These are phyloP conservation scores for Hibiscus tridactylites DNA, from an alignment of 345 rosid genomes.

Conservation along the genomic window DNA sequence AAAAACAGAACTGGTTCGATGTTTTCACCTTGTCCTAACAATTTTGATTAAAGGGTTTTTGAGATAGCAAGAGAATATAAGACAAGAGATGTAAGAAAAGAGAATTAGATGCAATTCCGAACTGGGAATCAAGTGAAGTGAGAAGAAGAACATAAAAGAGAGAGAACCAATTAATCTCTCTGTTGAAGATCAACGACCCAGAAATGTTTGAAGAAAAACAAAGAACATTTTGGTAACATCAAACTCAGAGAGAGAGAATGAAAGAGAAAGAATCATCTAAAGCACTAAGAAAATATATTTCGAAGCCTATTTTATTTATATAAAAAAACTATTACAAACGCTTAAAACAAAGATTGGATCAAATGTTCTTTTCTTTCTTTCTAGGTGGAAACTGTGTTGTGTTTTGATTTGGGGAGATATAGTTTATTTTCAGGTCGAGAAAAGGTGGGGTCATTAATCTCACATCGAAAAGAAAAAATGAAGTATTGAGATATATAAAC, in stretches of 20 bases:
- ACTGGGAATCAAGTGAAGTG: slow-evolving; percentile 33
- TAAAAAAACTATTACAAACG: background rate
- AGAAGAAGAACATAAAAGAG: slow-evolving; percentile 5
- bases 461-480: no score
- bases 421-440: no score
- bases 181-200: background rate
- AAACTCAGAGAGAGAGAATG: slow-evolving; percentile 2
- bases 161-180: background rate
- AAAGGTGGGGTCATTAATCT: no score
- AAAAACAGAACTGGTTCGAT: background rate
- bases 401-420: background rate
- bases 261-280: slow-evolving; percentile 11
- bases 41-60: background rate
- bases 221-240: slow-evolving; percentile 12
- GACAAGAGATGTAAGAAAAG: slow-evolving; percentile 7
- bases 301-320: background rate
- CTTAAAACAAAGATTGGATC: slow-evolving; percentile 10
- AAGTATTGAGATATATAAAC: no score
- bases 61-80: background rate
- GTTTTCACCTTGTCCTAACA: background rate
- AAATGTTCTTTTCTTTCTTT: slow-evolving; percentile 5
- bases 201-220: background rate
- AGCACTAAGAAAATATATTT: background rate
- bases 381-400: slow-evolving; percentile 1
- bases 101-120: slow-evolving; percentile 49